Evolutionary conservation across 1,284 basidiomycete genomes (phyloP).

Genomic region (Malassezia obtusa): DNA sequence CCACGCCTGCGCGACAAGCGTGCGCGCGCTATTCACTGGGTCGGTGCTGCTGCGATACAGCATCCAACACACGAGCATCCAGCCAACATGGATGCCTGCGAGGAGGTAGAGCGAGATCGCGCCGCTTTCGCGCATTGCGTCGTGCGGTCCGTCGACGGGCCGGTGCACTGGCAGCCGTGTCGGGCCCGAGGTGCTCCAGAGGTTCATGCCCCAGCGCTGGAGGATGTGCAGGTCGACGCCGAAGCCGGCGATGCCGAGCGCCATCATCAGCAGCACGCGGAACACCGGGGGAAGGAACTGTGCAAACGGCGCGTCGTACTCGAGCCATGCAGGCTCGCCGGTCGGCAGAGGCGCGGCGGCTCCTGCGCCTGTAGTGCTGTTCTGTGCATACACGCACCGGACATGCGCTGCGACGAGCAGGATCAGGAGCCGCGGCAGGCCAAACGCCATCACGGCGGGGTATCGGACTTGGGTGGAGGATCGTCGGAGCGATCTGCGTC

Average conservation of each 20-base stretch:
- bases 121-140: conserved; percentile 3
- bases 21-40: conserved; percentile 23
- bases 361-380: neutral
- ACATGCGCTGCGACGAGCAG: neutral
- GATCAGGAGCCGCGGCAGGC: neutral
- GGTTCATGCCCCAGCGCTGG: conserved; percentile 28
- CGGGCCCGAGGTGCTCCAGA: conserved; percentile 20
- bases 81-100: conserved; percentile 20
- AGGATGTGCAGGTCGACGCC: conserved; percentile 29
- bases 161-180: conserved; percentile 16
- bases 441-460: neutral
- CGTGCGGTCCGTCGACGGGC: neutral
- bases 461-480: neutral
- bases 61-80: conserved; percentile 34
- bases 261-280: conserved; percentile 38
- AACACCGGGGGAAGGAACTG: conserved; percentile 40
- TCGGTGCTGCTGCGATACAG: conserved; percentile 36
- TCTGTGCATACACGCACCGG: neutral
- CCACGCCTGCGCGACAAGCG: conserved; percentile 33
- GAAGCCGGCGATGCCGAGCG: conserved; percentile 33
- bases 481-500: too few species aligned
- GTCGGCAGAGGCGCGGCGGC: neutral
- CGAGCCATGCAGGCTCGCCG: neutral
- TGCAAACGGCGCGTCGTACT: conserved; percentile 24
- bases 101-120: conserved; percentile 14